Percentiles rank a stretch among this genome's conserved stretches.
These are phyloP conservation scores for Sugiyamaella castrensis DNA, from an alignment of 1,139 yeast species.

Conservation along the genomic window DNA sequence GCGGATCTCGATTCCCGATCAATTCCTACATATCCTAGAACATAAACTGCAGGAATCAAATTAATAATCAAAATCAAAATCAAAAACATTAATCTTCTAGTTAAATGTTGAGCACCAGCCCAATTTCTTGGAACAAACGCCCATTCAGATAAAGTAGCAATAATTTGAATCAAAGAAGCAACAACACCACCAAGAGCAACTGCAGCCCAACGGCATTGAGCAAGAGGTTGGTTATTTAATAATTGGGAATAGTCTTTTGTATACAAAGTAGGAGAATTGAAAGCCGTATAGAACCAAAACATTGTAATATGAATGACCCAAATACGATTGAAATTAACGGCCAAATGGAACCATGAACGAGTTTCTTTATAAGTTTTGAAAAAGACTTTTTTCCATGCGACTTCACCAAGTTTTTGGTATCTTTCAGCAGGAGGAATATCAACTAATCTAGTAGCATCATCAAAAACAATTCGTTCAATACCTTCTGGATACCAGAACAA, in stretches of 20 bases:
- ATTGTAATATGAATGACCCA: slow-evolving; percentile 91
- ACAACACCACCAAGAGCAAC: slow-evolving; percentile 90
- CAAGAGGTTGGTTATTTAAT: slow-evolving; percentile 75
- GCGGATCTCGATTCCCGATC: slow-evolving; percentile 70
- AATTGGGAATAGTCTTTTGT: slow-evolving; percentile 84
- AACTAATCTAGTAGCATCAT: slow-evolving; percentile 87
- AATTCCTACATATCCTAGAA: slow-evolving; percentile 70
- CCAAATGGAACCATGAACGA: slow-evolving; percentile 96
- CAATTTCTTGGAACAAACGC: slow-evolving; percentile 94
- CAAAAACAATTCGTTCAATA: slow-evolving; percentile 84
- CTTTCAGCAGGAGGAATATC: slow-evolving; percentile 90
- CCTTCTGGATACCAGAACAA: slow-evolving; percentile 99
- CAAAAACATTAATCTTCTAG: slow-evolving; percentile 81
- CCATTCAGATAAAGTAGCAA: slow-evolving; percentile 93
- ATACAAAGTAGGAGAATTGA: slow-evolving; percentile 86
- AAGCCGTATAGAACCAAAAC: slow-evolving; percentile 94
- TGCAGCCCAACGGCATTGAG: slow-evolving; percentile 90
- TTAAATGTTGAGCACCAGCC: slow-evolving; percentile 98
- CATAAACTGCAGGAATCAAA: slow-evolving; percentile 82
- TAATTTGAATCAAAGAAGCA: slow-evolving; percentile 74
- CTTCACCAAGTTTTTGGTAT: slow-evolving; percentile 85
- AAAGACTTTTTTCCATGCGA: slow-evolving; percentile 87
- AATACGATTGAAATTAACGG: slow-evolving; percentile 95
- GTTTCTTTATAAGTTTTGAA: slow-evolving; percentile 95
- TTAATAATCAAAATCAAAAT: slow-evolving; percentile 63